Evolutionary conservation across 2,329 filamentous ascomycete genomes (phyloP).

Genomic region (Myriosclerotinia scirpicola): DNA sequence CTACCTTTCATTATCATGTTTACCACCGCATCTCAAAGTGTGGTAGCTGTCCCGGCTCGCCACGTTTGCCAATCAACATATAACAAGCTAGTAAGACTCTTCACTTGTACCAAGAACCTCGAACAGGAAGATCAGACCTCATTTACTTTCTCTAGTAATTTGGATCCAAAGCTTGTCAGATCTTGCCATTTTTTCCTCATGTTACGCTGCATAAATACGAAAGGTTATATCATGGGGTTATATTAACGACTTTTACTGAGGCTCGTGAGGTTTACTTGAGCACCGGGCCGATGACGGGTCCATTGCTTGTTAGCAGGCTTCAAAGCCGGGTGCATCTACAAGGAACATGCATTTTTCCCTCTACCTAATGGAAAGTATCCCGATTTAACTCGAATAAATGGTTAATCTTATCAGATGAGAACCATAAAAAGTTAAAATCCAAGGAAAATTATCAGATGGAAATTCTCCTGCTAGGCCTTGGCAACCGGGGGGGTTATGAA

Average conservation of each 20-base stretch:
- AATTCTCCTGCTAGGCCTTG: not conserved
- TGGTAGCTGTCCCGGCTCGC: not conserved
- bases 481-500: not conserved
- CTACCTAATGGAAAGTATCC: not conserved
- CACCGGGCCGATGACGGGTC: slow-evolving; percentile 3
- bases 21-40: not conserved
- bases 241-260: too few species aligned
- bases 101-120: not conserved
- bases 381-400: not conserved
- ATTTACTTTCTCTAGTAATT: not conserved
- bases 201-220: not conserved
- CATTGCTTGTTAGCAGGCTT: not conserved
- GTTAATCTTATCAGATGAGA: slow-evolving; percentile 16
- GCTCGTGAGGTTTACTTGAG: not conserved
- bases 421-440: not conserved
- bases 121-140: not conserved
- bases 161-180: not conserved
- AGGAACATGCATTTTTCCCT: slow-evolving; percentile 2
- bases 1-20: not conserved
- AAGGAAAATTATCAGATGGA: not conserved
- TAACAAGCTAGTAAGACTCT: not conserved
- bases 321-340: slow-evolving; percentile 3
- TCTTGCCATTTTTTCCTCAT: not conserved
- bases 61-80: not conserved
- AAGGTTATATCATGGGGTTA: not conserved